phyloP scores from a whole-genome alignment of 495 filamentous ascomycete genomes.

The Penicillium herquei region DNA sequence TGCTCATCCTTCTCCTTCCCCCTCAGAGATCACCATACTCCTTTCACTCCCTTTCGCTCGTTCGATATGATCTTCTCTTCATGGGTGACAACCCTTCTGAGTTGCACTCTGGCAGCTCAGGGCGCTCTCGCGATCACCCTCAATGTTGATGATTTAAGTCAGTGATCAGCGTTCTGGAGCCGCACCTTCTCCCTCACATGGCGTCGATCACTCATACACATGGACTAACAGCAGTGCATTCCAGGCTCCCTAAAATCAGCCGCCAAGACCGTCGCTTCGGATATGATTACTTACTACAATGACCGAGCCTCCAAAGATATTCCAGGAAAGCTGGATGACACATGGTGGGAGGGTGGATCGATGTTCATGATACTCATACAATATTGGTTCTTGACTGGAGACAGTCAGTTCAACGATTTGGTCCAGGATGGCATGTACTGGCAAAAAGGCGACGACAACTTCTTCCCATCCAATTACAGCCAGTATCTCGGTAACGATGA shows the following conservation, averaged over 20 bases:
- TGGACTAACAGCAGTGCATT: background rate
- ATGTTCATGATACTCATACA: slow-evolving; percentile 74
- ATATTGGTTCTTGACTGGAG: slow-evolving; percentile 76
- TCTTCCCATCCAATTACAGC: slow-evolving; percentile 56
- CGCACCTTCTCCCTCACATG: background rate
- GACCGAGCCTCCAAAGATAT: slow-evolving; percentile 59
- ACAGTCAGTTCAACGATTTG: slow-evolving; percentile 65
- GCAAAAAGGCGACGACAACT: slow-evolving; percentile 68
- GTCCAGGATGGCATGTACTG: slow-evolving; percentile 61
- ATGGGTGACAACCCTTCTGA: slow-evolving; percentile 26
- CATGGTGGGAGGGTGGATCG: slow-evolving; percentile 76
- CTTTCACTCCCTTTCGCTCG: background rate
- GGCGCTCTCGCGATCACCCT: slow-evolving; percentile 32
- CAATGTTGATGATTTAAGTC: slow-evolving; percentile 34
- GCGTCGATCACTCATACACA: background rate
- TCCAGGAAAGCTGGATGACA: slow-evolving; percentile 62
- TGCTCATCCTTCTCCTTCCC: background rate
- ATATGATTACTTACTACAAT: slow-evolving; percentile 65
- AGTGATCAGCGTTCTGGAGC: slow-evolving; percentile 9
- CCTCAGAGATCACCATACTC: background rate
- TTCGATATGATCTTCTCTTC: slow-evolving; percentile 23
- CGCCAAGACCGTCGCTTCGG: slow-evolving; percentile 59
- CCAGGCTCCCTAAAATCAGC: slow-evolving; percentile 60
- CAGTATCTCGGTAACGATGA: slow-evolving; percentile 65
- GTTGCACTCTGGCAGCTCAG: slow-evolving; percentile 26